A percentile compares a stretch with the other conserved stretches of the same genome.
These are phyloP conservation scores for Aspergillus bombycis DNA, from an alignment of 2,329 filamentous ascomycete species.

Conservation along the genomic window DNA sequence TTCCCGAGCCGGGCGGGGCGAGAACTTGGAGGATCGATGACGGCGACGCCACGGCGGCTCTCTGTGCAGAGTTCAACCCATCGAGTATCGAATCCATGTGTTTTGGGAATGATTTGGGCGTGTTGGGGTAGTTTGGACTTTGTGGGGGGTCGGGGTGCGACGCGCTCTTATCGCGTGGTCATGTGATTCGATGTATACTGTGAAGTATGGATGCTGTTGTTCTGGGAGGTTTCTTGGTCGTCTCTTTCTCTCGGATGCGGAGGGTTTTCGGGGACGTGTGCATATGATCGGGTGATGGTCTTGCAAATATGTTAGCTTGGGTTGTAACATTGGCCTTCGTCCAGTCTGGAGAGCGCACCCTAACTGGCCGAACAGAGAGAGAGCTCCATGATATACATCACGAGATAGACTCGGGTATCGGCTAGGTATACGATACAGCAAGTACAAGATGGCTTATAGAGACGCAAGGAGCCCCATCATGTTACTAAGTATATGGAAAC, in stretches of 20 bases:
- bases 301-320: background rate
- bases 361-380: background rate
- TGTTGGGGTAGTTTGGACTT: background rate
- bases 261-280: background rate
- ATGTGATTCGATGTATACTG: slow-evolving; percentile 4
- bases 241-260: background rate
- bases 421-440: background rate
- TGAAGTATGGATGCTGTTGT: background rate
- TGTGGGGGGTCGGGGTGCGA: background rate
- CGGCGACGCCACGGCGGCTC: slow-evolving; percentile 64
- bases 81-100: slow-evolving; percentile 59
- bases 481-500: background rate
- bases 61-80: slow-evolving; percentile 67
- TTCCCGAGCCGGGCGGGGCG: slow-evolving; percentile 72
- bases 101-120: background rate
- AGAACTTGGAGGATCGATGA: slow-evolving; percentile 64
- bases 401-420: background rate
- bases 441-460: background rate
- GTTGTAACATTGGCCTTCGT: background rate
- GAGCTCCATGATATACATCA: background rate
- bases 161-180: slow-evolving; percentile 12
- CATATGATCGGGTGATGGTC: background rate
- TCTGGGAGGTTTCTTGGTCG: background rate
- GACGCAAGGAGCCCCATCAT: background rate
- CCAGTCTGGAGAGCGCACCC: background rate